These are phyloP conservation scores for Teunomyces aglyptinius DNA, from an alignment of 805 yeast species.

Conservation along the genomic window DNA sequence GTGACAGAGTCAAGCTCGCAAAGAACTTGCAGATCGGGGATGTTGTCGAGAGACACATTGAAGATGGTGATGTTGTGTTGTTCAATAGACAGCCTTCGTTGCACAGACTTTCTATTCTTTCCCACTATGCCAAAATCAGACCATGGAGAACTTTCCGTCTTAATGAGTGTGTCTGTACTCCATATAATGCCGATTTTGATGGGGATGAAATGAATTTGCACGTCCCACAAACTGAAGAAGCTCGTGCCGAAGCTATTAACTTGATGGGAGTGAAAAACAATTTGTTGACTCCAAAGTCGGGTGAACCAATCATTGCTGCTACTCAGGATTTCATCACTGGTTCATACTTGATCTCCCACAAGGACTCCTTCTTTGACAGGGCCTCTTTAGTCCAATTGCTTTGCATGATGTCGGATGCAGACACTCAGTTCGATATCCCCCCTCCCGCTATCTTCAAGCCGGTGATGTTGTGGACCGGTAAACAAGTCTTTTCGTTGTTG, in stretches of 20 bases:
- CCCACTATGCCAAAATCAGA: slow-evolving; percentile 93
- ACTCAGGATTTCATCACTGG: slow-evolving; percentile 99
- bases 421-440: slow-evolving; percentile 84
- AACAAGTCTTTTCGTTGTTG: slow-evolving; percentile 85
- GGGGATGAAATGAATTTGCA: slow-evolving; percentile 99
- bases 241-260: slow-evolving; percentile 97
- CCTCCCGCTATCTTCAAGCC: slow-evolving; percentile 95
- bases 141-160: slow-evolving; percentile 98
- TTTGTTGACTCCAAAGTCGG: slow-evolving; percentile 91
- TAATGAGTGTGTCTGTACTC: slow-evolving; percentile 98
- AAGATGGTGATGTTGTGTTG: slow-evolving; percentile 93
- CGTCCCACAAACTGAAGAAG: slow-evolving; percentile 98
- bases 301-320: slow-evolving; percentile 99
- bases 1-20: slow-evolving; percentile 78
- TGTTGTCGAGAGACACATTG: slow-evolving; percentile 92
- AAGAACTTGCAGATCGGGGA: slow-evolving; percentile 80
- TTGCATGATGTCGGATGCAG: slow-evolving; percentile 95
- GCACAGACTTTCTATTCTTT: slow-evolving; percentile 88
- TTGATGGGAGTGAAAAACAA: slow-evolving; percentile 98
- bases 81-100: slow-evolving; percentile 98
- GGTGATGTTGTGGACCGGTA: slow-evolving; percentile 91
- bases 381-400: slow-evolving; percentile 78
- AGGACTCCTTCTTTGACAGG: slow-evolving; percentile 89
- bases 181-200: slow-evolving; percentile 98
- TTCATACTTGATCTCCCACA: slow-evolving; percentile 85